Evolutionary conservation across 148 eudicot genomes (phyloP).

Genomic region (Rhododendron molle): DNA sequence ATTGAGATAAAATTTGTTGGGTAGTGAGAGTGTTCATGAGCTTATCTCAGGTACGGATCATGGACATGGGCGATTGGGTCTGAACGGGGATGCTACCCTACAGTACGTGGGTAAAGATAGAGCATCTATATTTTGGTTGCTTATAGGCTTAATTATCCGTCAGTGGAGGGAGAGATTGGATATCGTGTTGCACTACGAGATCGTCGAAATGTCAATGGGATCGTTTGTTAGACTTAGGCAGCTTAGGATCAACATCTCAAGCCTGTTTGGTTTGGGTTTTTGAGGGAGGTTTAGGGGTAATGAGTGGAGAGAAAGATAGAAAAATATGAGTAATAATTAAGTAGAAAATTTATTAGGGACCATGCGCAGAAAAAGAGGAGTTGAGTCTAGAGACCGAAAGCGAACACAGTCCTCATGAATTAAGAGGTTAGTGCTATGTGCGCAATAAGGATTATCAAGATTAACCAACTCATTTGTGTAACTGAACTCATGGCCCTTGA

Average conservation of each 20-base stretch:
- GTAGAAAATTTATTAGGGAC: no score
- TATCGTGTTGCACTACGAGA: no score
- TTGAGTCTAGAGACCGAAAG: no score
- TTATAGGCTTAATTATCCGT: not conserved
- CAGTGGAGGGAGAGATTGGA: no score
- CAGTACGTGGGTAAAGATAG: not conserved
- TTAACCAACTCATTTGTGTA: not conserved
- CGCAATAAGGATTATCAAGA: not conserved
- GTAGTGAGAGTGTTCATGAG: not conserved
- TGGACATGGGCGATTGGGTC: no score
- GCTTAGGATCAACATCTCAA: not conserved
- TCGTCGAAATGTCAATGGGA: not conserved
- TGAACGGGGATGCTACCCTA: no score
- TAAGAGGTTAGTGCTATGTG: not conserved
- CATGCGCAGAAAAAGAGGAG: no score
- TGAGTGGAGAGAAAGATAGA: not conserved
- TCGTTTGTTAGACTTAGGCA: not conserved
- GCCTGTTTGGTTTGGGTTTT: not conserved
- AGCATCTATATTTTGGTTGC: not conserved
- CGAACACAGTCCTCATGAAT: not conserved
- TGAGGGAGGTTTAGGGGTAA: no score
- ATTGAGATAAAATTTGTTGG: not conserved
- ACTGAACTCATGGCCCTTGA: not conserved
- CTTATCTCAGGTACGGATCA: not conserved
- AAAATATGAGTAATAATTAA: no score